Evolutionary conservation across 2,329 filamentous ascomycete species (phyloP), one percentile per base, ranked within the genome.

Genomic region (Lizonia empirigonia): DNA sequence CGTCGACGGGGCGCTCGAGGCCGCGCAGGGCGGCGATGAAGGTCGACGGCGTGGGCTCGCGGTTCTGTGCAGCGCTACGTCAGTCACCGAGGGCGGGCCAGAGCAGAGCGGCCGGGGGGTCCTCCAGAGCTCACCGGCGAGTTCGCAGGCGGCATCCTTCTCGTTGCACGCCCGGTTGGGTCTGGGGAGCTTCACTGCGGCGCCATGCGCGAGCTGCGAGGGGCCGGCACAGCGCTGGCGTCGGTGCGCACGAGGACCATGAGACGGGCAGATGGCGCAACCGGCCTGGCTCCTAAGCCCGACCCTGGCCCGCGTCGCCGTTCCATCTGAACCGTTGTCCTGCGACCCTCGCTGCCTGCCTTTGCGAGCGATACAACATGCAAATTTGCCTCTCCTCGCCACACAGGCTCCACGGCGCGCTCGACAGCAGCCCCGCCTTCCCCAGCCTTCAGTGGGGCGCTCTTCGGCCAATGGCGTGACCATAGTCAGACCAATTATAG

Each of bases 11-110:
- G 59, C 76, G 78, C 59, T 78, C 73, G 52, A 81, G 71, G 46
- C 74, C 69, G 59, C 73, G 75, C 51, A 78, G 71, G 48, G 77
- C 76, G 44, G 77, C 78, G 32, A 80, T 72, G 59, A 82, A 81
- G 29, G 64, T 68, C 36, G 67, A 64, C 45, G 67, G 61, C 20
- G 64, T 64, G 29, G 56, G 60, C 37, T 70, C 63, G 38, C 59
- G 33, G 50, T 67, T 63, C 68, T 72, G 49, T 40, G 19, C 32
- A 33, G 52, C 35, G 57, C 51, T 60, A 58, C 55, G 63, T 68
- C 59, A 69, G 64, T 36, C n/a, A 20, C 30, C 26, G 34, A 30
- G 34, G 24, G 12, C 24, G 22, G 22, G 20, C 15, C 8, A 18
- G 27, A 37, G 35, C 23, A 27, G 23, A 19, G 22, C 30, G 18